These are phyloP conservation scores for Massariosphaeria phaeospora DNA, from an alignment of 495 filamentous ascomycete species.

Conservation along the genomic window DNA sequence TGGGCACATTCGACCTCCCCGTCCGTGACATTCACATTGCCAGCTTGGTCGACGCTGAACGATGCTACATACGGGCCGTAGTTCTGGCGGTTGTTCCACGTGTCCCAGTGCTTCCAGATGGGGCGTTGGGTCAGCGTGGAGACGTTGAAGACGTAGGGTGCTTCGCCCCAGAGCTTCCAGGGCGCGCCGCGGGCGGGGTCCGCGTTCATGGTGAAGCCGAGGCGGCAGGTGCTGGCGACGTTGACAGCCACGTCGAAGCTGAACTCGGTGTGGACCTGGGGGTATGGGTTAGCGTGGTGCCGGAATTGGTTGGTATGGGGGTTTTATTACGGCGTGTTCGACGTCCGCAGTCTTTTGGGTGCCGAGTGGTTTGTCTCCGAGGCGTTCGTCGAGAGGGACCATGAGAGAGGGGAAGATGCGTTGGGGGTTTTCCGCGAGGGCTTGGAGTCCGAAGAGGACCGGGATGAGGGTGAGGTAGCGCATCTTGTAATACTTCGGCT, in stretches of 20 bases:
- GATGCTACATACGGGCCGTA: constrained; percentile 1
- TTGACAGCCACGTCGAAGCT: constrained; percentile 24
- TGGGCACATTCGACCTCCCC: constrained; percentile 2
- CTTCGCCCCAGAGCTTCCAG: constrained; percentile 4
- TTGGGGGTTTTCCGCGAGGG: background rate
- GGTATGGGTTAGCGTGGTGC: background rate
- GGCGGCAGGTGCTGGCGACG: constrained; percentile 9
- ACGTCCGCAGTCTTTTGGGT: constrained; percentile 10
- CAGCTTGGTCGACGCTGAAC: constrained; percentile 8
- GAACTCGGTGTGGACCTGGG: constrained; percentile 21
- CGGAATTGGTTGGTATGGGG: background rate
- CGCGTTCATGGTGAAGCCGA: constrained; percentile 14
- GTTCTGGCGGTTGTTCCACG: constrained; percentile 23
- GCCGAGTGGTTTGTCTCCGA: constrained; percentile 4
- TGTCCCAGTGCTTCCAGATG: constrained; percentile 17
- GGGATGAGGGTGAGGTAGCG: constrained; percentile 12
- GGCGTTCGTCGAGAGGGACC: constrained; percentile 17
- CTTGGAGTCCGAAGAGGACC: constrained; percentile 4
- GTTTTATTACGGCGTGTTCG: background rate
- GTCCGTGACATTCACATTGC: background rate
- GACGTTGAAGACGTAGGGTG: constrained; percentile 18
- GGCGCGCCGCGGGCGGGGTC: background rate
- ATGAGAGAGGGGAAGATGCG: constrained; percentile 26
- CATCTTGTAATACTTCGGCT: no score
- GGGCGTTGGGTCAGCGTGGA: background rate